Percentiles rank a stretch among this genome's conserved stretches.
Conservation (phyloP, 2,329 filamentous ascomycete genomes). For the Colletotrichum tropicicola region DNA sequence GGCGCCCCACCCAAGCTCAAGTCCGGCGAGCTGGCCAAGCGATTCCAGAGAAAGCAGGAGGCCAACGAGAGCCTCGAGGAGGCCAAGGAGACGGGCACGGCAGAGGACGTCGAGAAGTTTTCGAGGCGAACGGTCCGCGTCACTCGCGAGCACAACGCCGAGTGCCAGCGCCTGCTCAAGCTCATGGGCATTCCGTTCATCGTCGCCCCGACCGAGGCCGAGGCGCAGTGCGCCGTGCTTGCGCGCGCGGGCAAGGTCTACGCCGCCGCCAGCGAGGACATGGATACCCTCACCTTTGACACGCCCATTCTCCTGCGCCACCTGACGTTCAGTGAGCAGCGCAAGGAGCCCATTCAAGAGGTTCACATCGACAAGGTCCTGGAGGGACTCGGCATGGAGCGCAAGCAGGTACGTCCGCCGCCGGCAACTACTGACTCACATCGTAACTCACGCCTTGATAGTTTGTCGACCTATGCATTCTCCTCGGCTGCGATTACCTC, state of each 20-base stretch:
- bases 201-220: slow-evolving; percentile 93
- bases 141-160: slow-evolving; percentile 95
- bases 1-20: slow-evolving; percentile 97
- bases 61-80: slow-evolving; percentile 91
- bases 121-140: slow-evolving; percentile 91
- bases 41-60: slow-evolving; percentile 93
- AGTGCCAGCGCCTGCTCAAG: slow-evolving; percentile 90
- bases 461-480: slow-evolving; percentile 98
- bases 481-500: slow-evolving; percentile 97
- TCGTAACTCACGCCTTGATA: not conserved
- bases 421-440: too few species aligned
- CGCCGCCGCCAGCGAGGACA: slow-evolving; percentile 95
- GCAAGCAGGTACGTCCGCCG: slow-evolving; percentile 71
- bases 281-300: slow-evolving; percentile 98
- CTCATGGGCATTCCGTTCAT: slow-evolving; percentile 98
- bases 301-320: slow-evolving; percentile 90
- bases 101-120: slow-evolving; percentile 98
- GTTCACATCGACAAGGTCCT: slow-evolving; percentile 89
- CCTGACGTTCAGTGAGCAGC: slow-evolving; percentile 95
- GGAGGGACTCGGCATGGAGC: slow-evolving; percentile 87
- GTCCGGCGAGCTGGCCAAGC: slow-evolving; percentile 94
- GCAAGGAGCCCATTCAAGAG: slow-evolving; percentile 97
- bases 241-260: slow-evolving; percentile 95
- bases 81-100: slow-evolving; percentile 95
- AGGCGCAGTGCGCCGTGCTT: slow-evolving; percentile 93